Percentiles rank a stretch among this genome's conserved stretches.
Evolutionary conservation across 202 grass and related monocot genomes (phyloP).

Genomic region (Cymbopogon flexuosus): DNA sequence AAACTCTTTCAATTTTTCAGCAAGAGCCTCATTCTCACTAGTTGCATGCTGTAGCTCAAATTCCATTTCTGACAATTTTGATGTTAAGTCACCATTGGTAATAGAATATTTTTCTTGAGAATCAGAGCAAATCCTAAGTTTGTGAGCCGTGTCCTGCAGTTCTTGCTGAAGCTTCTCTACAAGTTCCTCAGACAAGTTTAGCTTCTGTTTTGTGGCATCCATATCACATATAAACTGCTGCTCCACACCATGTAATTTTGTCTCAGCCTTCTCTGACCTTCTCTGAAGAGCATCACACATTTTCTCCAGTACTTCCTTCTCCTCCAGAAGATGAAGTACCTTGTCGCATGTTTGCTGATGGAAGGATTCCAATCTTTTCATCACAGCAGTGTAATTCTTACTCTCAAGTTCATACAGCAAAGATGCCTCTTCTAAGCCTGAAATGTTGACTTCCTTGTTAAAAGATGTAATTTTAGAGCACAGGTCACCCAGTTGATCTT

Average conservation of each 20-base stretch:
- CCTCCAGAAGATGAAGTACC: constrained; percentile 51
- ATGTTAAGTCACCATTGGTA: constrained; percentile 59
- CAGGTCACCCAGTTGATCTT: constrained; percentile 39
- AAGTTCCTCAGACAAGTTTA: constrained; percentile 51
- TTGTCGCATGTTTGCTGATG: constrained; percentile 52
- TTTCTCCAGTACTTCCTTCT: constrained; percentile 49
- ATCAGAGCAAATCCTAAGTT: constrained; percentile 58
- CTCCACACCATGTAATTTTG: constrained; percentile 42
- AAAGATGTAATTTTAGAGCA: constrained; percentile 43
- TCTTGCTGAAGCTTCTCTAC: constrained; percentile 63
- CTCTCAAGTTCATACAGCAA: constrained; percentile 40
- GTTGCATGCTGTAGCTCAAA: constrained; percentile 51
- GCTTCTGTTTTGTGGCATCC: constrained; percentile 49
- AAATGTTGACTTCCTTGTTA: constrained; percentile 44
- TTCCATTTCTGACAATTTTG: constrained; percentile 67
- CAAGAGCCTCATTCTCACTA: constrained; percentile 57
- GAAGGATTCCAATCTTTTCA: constrained; percentile 54
- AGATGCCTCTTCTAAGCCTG: constrained; percentile 39
- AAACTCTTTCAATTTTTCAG: constrained; percentile 49
- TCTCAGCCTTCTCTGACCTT: constrained; percentile 42
- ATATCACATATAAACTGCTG: constrained; percentile 56
- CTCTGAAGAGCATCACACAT: constrained; percentile 43
- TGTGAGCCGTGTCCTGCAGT: constrained; percentile 63
- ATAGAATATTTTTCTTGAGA: constrained; percentile 54
- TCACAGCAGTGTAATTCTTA: constrained; percentile 42